Evolutionary conservation across 257 asterid species (phyloP).

Genomic region (Fraxinus anomala): DNA sequence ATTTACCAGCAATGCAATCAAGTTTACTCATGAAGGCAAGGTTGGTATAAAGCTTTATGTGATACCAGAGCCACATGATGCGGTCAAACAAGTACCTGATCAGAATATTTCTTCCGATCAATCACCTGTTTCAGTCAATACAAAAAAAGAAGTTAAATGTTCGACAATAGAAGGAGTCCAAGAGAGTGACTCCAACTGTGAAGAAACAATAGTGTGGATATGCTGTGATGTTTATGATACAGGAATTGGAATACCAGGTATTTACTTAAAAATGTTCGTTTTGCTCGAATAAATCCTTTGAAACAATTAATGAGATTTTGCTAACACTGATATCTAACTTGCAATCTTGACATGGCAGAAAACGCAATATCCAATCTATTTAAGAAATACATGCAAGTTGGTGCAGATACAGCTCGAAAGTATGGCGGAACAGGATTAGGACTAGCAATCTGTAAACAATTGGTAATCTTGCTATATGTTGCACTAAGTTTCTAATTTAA

Average conservation of each 20-base stretch:
- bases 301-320: neutral
- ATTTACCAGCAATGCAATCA: slow-evolving; percentile 72
- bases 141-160: slow-evolving; percentile 27
- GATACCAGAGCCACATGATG: slow-evolving; percentile 47
- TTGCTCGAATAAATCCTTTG: neutral
- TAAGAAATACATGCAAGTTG: slow-evolving; percentile 95
- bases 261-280: neutral
- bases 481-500: neutral
- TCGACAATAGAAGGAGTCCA: slow-evolving; percentile 35
- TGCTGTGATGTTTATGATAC: slow-evolving; percentile 85
- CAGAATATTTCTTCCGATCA: slow-evolving; percentile 28
- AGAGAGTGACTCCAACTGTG: slow-evolving; percentile 27
- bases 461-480: slow-evolving; percentile 45
- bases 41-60: slow-evolving; percentile 80
- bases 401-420: slow-evolving; percentile 87
- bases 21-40: slow-evolving; percentile 90
- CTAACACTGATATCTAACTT: neutral
- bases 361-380: slow-evolving; percentile 74
- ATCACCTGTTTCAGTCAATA: slow-evolving; percentile 21
- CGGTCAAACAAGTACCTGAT: slow-evolving; percentile 33
- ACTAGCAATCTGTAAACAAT: slow-evolving; percentile 85
- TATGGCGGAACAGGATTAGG: slow-evolving; percentile 97
- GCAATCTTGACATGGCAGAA: slow-evolving; percentile 43
- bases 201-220: slow-evolving; percentile 74
- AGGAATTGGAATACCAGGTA: slow-evolving; percentile 96